Base-by-base conservation (phyloP, 306 rosid genomes). In the Prunus persica region DNA sequence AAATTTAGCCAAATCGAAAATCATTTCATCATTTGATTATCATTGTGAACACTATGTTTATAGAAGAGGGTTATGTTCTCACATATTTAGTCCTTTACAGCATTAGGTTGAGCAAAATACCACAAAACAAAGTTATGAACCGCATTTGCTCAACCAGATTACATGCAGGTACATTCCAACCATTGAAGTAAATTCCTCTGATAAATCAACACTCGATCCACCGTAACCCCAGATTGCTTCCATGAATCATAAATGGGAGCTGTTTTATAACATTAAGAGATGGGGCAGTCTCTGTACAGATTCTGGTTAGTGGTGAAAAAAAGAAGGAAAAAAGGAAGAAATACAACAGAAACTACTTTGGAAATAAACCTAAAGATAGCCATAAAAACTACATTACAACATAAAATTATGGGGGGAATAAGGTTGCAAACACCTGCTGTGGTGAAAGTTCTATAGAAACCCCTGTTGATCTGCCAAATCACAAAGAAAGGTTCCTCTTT, bases 401-500 rank as follows among this genome's bases (percentile, higher is more conserved):
- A 25, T 55, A 27, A 32, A 73, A 56, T 34, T 56, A 61, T 73
- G 45, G 12, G 61, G 72, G 13, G 51, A 1, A 1, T 32, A 30
- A 28, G 49, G 32, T 34, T 56, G 28, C 32, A 13, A 62, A 24
- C 27, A 60, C 76, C 67, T 19, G 72, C 55, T 20, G 15, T 9
- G 11, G 63, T 13, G 76, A 51, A 22, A 65, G 69, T 41, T 69
- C 76, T 9, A 74, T 10, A 1, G 38, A 46, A 58, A 73, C 61
- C 27, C 24, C 8, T 30, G 57, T 67, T 57, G 13, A 12, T 56
- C 84, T 41, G 76, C 72, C 38, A 69, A 69, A 69, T 91, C 86
- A 92, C 83, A 86, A 72, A 22, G 93, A 86, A 77, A 91, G 88
- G 83, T 91, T 92, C 77, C 90, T 82, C 84, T 92, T 92, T 61